A percentile compares a stretch with the other conserved stretches of the same genome.
Evolutionary conservation across 208 protist genomes (phyloP).

Genomic region (Naegleria lovaniensis): DNA sequence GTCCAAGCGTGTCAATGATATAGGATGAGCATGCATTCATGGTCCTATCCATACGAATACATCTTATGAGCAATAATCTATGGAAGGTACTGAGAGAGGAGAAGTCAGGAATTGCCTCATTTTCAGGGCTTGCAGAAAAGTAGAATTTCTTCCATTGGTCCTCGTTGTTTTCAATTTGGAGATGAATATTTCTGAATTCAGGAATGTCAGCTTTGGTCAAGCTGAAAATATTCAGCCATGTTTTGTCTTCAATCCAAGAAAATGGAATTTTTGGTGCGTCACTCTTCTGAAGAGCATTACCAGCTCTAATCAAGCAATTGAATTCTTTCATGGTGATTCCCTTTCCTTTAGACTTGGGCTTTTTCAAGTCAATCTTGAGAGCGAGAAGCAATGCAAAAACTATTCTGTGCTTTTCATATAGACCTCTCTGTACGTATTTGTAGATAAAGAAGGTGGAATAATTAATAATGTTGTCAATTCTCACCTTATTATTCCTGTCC

Average conservation of each 20-base stretch:
- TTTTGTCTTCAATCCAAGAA: constrained; percentile 50
- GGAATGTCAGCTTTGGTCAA: constrained; percentile 30
- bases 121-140: constrained; percentile 57
- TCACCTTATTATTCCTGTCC: constrained; percentile 53
- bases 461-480: constrained; percentile 65
- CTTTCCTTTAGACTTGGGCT: constrained; percentile 10
- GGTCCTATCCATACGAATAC: constrained; percentile 53
- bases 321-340: constrained; percentile 46
- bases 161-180: constrained; percentile 48
- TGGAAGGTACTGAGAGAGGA: constrained; percentile 44
- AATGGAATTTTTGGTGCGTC: constrained; percentile 42
- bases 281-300: constrained; percentile 45
- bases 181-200: constrained; percentile 50
- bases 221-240: constrained; percentile 59
- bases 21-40: constrained; percentile 51
- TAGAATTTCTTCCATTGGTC: constrained; percentile 53
- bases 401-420: constrained; percentile 67
- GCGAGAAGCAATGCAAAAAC: constrained; percentile 59
- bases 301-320: constrained; percentile 51
- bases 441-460: constrained; percentile 55
- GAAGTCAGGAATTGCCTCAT: constrained; percentile 37
- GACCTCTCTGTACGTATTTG: constrained; percentile 55
- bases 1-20: constrained; percentile 51
- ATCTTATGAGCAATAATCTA: constrained; percentile 57
- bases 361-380: constrained; percentile 57